Percentiles rank a stretch among this genome's conserved stretches.
Evolutionary conservation across 2,329 filamentous ascomycete species (phyloP).

Genomic region (Cytospora piceicola): DNA sequence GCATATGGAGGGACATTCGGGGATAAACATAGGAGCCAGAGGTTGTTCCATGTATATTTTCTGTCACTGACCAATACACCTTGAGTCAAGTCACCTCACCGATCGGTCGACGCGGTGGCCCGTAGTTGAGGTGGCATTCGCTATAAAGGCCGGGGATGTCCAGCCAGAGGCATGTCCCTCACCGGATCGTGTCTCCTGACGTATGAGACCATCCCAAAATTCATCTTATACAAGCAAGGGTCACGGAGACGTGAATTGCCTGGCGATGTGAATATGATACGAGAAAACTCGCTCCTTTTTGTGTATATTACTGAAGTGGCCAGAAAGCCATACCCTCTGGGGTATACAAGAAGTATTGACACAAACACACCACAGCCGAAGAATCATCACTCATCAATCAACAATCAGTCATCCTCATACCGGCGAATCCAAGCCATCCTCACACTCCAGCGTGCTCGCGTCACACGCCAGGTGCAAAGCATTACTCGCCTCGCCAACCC

Average conservation of each 20-base stretch:
- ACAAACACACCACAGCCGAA: not conserved
- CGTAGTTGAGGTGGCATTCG: not conserved
- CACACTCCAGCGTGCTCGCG: slow-evolving; percentile 44
- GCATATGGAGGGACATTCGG: not conserved
- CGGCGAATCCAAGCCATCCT: slow-evolving; percentile 40
- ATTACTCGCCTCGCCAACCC: slow-evolving; percentile 51
- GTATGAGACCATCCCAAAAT: not conserved
- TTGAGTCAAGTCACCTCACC: not conserved
- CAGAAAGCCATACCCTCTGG: not conserved
- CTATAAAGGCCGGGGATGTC: not conserved
- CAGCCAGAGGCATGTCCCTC: not conserved
- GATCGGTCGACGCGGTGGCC: not conserved
- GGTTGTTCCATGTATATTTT: not conserved
- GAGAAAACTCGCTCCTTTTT: not conserved
- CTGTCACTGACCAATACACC: not conserved
- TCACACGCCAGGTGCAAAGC: slow-evolving; percentile 45
- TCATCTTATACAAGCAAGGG: not conserved
- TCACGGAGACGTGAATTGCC: not conserved
- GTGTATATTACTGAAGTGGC: not conserved
- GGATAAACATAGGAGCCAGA: not conserved
- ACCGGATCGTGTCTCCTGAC: not conserved
- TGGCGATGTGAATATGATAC: not conserved
- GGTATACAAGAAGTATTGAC: not conserved
- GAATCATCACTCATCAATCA: not conserved
- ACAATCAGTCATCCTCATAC: slow-evolving; percentile 34